These are phyloP conservation scores for Spergularia bocconei DNA, from an alignment of 148 eudicot species.

Conservation along the genomic window DNA sequence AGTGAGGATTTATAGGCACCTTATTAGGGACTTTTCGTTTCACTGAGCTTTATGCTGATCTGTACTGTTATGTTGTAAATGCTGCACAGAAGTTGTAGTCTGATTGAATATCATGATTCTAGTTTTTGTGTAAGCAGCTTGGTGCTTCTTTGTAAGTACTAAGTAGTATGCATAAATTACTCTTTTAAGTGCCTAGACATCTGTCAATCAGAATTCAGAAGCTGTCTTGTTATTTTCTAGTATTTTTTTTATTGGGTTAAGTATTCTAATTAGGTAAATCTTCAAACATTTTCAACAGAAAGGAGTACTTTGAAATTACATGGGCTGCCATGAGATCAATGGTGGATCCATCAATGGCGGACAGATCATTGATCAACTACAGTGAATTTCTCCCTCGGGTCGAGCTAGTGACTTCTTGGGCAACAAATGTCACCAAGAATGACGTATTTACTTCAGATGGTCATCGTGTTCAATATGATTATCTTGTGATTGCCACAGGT, in stretches of 20 bases:
- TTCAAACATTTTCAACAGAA: conserved; percentile 28
- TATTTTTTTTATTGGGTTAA: not conserved
- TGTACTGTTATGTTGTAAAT: too few species aligned
- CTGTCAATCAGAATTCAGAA: too few species aligned
- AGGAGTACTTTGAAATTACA: conserved; percentile 43
- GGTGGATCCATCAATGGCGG: conserved; percentile 42
- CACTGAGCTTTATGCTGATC: too few species aligned
- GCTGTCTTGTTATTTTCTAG: not conserved
- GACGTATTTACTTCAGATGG: conserved; percentile 40
- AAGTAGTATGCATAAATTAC: too few species aligned
- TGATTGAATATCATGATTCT: too few species aligned
- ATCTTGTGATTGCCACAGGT: conserved; percentile 53
- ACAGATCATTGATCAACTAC: conserved; percentile 41
- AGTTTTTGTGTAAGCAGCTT: too few species aligned
- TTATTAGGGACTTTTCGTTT: too few species aligned
- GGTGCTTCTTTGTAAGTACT: too few species aligned
- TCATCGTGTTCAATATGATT: conserved; percentile 35
- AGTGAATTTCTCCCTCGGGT: conserved; percentile 42
- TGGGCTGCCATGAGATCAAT: conserved; percentile 43
- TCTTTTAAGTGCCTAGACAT: too few species aligned
- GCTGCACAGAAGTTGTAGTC: too few species aligned
- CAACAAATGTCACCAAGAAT: conserved; percentile 29
- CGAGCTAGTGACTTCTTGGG: conserved; percentile 39
- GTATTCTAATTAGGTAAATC: not conserved
- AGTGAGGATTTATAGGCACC: too few species aligned